phyloP scores from a whole-genome alignment of 768 basidiomycete genomes.

The Gloeostereum incarnatum region DNA sequence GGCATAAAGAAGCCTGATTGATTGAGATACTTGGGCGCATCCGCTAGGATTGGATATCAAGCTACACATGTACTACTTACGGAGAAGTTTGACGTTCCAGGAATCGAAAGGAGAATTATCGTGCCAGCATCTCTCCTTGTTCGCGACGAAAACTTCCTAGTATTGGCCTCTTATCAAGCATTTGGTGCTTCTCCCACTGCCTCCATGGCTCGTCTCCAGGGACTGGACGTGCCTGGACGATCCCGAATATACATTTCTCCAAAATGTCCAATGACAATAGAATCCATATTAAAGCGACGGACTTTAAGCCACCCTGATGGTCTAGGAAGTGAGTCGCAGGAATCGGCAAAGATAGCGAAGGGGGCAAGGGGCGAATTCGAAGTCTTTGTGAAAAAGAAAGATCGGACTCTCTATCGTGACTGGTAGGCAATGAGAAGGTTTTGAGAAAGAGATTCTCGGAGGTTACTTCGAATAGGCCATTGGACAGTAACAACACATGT shows the following conservation, averaged over 20 bases:
- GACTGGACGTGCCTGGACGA: slow-evolving; percentile 35
- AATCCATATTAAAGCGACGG: neutral
- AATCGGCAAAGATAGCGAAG: neutral
- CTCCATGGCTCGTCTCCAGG: slow-evolving; percentile 47
- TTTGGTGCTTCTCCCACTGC: slow-evolving; percentile 36
- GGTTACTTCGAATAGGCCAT: slow-evolving; percentile 27
- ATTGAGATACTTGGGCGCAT: too few species aligned
- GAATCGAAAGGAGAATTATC: too few species aligned
- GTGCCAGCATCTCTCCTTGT: too few species aligned
- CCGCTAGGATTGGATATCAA: too few species aligned
- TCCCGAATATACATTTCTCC: slow-evolving; percentile 27
- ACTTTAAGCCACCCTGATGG: neutral
- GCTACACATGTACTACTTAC: too few species aligned
- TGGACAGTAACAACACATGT: slow-evolving; percentile 30
- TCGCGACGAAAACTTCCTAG: too few species aligned
- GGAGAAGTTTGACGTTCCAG: too few species aligned
- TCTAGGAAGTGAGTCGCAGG: slow-evolving; percentile 2
- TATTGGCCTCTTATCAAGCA: too few species aligned
- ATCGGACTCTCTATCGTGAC: neutral
- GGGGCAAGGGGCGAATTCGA: slow-evolving; percentile 7
- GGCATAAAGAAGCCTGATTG: too few species aligned
- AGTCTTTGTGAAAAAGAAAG: slow-evolving; percentile 5
- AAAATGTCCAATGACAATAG: slow-evolving; percentile 9
- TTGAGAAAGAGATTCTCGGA: slow-evolving; percentile 23
- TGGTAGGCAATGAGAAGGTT: slow-evolving; percentile 17